Percentiles rank a stretch among this genome's conserved stretches.
Conservation (phyloP, 176 grass and related monocot genomes). For the Luzula sylvatica region DNA sequence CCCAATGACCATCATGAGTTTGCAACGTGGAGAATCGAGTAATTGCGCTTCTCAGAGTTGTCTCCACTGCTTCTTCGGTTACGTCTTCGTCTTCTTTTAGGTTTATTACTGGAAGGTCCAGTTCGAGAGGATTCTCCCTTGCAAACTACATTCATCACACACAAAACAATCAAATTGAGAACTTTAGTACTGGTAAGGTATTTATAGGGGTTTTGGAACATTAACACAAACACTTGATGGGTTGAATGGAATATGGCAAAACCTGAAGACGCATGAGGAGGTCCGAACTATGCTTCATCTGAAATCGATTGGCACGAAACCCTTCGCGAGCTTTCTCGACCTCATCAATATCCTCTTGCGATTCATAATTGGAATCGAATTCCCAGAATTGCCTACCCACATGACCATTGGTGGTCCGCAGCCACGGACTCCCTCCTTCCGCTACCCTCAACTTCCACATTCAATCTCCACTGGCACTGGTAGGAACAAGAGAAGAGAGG, state of each 20-base stretch:
- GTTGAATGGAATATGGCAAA: neutral
- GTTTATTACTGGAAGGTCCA: neutral
- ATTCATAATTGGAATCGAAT: slow-evolving; percentile 24
- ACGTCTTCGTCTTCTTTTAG: slow-evolving; percentile 18
- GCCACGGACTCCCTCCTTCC: slow-evolving; percentile 25
- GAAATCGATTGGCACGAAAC: slow-evolving; percentile 22
- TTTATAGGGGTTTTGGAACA: no score
- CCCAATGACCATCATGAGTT: slow-evolving; percentile 38
- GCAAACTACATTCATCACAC: slow-evolving; percentile 12
- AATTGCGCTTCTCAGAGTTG: slow-evolving; percentile 26
- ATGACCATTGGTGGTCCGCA: slow-evolving; percentile 17
- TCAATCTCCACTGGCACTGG: neutral
- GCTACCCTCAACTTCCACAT: slow-evolving; percentile 36
- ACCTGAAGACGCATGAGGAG: slow-evolving; percentile 79
- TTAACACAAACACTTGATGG: no score
- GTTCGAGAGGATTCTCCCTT: neutral
- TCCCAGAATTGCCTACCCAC: slow-evolving; percentile 29
- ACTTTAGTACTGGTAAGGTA: neutral
- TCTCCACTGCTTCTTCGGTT: slow-evolving; percentile 7
- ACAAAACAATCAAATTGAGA: neutral
- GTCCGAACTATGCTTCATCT: slow-evolving; percentile 57
- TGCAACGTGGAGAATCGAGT: slow-evolving; percentile 32
- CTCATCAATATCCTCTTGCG: slow-evolving; percentile 24
- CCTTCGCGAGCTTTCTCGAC: slow-evolving; percentile 25
- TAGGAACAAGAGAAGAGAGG: neutral